Evolutionary conservation across 202 grass and related monocot species (phyloP), one percentile per base, ranked within the genome.

Genomic region (Brachypodium distachyon): DNA sequence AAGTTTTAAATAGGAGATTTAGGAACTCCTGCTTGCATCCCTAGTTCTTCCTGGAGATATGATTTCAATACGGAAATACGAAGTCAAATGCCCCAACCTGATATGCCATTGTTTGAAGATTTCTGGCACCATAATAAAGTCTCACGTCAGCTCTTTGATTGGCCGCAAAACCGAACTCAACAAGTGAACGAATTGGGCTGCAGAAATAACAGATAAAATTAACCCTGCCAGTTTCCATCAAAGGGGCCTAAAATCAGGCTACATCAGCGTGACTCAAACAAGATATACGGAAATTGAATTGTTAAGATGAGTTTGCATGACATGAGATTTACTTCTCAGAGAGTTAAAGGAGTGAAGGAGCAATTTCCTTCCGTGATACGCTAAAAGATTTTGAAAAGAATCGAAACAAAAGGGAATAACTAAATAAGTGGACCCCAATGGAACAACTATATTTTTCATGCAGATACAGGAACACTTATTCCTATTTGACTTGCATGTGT

Each of bases 71-170:
- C 9, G 36, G 65, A n/a, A n/a, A 4, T 55, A 42, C 22, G 26
- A 44, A 47, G 4, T 18, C 10, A 82, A 77, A 37, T 65, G 46
- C 28, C 42, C 43, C 13, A 73, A 85, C 82, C 75, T 88, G 86
- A 61, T 84, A 88, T 19, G 95, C 87, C 95, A 94, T 94, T 21
- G 73, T 88, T 46, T 92, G 80, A 14, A 98, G 89, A 66, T 82
- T 98, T 62, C 87, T 98, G 37, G 82, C 84, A 26, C 95, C 95
- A 53, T 94, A 98, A 70, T 98, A 98, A 84, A 98, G 91, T 71
- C 95, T 90, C 77, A 98, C 91, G 42, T 97, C 89, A 36, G 87
- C 80, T 77, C 90, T 88, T 87, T 90, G 83, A 78, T 81, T 84
- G 49, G 72, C 86, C 84, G 61, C 70, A 62, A 94, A 98, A 77